Evolutionary conservation across 495 filamentous ascomycete genomes (phyloP).

Genomic region (Thermochaetoides thermophila): DNA sequence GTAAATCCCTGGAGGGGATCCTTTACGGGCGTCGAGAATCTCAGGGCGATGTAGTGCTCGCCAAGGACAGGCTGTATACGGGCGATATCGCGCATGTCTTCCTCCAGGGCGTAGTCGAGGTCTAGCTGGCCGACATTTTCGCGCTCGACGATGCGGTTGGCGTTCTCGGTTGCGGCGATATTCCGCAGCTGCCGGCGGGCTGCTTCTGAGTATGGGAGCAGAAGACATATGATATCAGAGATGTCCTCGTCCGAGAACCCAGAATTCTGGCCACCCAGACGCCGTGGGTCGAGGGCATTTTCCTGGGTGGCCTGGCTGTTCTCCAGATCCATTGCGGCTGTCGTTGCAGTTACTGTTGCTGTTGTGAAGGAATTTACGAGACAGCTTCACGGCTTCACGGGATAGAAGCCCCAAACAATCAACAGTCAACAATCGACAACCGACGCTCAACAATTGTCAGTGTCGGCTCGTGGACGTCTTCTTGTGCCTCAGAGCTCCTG

Average conservation of each 20-base stretch:
- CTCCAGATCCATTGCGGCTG: no score
- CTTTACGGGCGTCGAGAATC: slow-evolving; percentile 56
- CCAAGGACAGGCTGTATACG: slow-evolving; percentile 31
- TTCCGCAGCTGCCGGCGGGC: slow-evolving; percentile 52
- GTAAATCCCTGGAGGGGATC: slow-evolving; percentile 54
- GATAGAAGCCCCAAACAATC: no score
- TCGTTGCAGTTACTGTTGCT: no score
- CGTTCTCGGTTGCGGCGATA: slow-evolving; percentile 32
- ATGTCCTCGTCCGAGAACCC: slow-evolving; percentile 67
- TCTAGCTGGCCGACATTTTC: slow-evolving; percentile 33
- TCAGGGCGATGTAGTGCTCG: slow-evolving; percentile 59
- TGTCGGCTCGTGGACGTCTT: no score
- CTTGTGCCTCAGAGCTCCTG: no score
- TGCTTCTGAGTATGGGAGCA: slow-evolving; percentile 60
- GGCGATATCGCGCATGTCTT: slow-evolving; percentile 28
- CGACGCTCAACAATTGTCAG: no score
- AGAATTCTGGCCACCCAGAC: slow-evolving; percentile 59
- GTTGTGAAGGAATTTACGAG: no score
- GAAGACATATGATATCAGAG: slow-evolving; percentile 75
- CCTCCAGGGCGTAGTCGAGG: slow-evolving; percentile 28
- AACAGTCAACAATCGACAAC: no score
- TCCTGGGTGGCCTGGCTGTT: slow-evolving; percentile 43
- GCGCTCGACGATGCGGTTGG: slow-evolving; percentile 21
- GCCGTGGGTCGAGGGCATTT: slow-evolving; percentile 62
- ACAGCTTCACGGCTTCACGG: no score